These are phyloP conservation scores for Verticillium zaregamsianum DNA, from an alignment of 2,329 filamentous ascomycete genomes.

Conservation along the genomic window DNA sequence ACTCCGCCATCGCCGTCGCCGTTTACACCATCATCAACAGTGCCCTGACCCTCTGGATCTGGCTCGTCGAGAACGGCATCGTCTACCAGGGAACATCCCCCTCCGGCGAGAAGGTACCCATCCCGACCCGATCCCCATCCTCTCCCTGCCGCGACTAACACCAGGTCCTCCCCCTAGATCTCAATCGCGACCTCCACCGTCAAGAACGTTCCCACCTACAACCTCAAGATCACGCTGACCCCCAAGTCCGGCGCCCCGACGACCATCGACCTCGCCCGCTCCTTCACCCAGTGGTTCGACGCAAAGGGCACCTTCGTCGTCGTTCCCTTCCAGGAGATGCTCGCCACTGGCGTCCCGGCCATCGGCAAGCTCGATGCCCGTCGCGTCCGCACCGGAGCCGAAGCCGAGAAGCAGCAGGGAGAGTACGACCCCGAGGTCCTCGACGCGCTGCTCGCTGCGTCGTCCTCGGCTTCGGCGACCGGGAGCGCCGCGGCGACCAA, in stretches of 20 bases:
- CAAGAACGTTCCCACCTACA: slow-evolving; percentile 80
- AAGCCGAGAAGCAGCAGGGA: slow-evolving; percentile 21
- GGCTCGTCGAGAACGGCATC: slow-evolving; percentile 72
- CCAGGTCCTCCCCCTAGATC: slow-evolving; percentile 45
- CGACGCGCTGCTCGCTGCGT: slow-evolving; percentile 38
- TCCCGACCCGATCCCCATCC: neutral
- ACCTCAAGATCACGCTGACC: slow-evolving; percentile 60
- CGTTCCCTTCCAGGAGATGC: slow-evolving; percentile 72
- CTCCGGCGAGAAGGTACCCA: slow-evolving; percentile 59
- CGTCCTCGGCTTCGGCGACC: slow-evolving; percentile 22
- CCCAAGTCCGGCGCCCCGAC: slow-evolving; percentile 32
- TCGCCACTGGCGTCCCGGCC: slow-evolving; percentile 62
- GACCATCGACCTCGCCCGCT: slow-evolving; percentile 51
- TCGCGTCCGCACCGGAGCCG: slow-evolving; percentile 35
- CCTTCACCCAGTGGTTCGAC: slow-evolving; percentile 78
- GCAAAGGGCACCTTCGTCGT: slow-evolving; percentile 66
- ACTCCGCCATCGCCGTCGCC: slow-evolving; percentile 73
- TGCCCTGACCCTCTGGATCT: slow-evolving; percentile 78
- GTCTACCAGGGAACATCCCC: slow-evolving; percentile 72
- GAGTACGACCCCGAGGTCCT: slow-evolving; percentile 43
- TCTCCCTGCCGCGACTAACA: slow-evolving; percentile 10
- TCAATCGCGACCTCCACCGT: slow-evolving; percentile 67
- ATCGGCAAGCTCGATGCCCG: slow-evolving; percentile 65
- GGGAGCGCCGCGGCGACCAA: slow-evolving; percentile 29
- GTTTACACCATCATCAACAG: slow-evolving; percentile 77